phyloP scores from a whole-genome alignment of 352 stramenopile genomes.

The Phytophthora lateralis region DNA sequence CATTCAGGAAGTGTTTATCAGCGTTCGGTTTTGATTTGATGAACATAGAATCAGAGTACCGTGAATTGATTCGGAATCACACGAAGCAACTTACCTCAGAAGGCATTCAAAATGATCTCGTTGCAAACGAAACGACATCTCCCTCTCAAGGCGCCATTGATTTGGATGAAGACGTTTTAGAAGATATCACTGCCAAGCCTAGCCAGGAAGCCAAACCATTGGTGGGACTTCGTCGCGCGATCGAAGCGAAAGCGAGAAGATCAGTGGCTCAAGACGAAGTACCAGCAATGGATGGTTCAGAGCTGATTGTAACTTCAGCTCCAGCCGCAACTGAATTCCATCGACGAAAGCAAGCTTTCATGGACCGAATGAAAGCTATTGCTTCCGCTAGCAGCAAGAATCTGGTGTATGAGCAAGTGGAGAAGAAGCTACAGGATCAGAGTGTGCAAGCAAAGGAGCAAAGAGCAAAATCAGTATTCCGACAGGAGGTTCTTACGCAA shows the following conservation, averaged over 20 bases:
- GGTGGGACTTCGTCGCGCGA: not conserved
- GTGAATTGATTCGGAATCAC: slow-evolving; percentile 37
- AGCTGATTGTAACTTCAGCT: not conserved
- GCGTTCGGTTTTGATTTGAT: slow-evolving; percentile 76
- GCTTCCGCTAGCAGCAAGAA: slow-evolving; percentile 67
- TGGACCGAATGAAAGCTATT: slow-evolving; percentile 79
- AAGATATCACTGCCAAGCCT: slow-evolving; percentile 8
- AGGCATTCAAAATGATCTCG: slow-evolving; percentile 14
- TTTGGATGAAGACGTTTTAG: slow-evolving; percentile 38
- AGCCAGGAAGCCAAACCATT: slow-evolving; percentile 6
- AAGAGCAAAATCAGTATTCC: slow-evolving; percentile 3
- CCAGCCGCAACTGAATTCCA: slow-evolving; percentile 63
- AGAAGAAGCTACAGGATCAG: slow-evolving; percentile 51
- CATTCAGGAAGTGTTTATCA: slow-evolving; percentile 70
- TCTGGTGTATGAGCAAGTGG: slow-evolving; percentile 74
- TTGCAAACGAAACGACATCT: not conserved
- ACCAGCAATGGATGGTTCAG: not conserved
- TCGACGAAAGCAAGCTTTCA: slow-evolving; percentile 70
- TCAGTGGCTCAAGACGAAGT: not conserved
- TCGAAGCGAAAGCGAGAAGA: not conserved
- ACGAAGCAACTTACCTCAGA: slow-evolving; percentile 13
- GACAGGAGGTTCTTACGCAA: slow-evolving; percentile 30
- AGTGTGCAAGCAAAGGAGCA: slow-evolving; percentile 15
- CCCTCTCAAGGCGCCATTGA: slow-evolving; percentile 20
- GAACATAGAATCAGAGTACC: slow-evolving; percentile 62